Conservation (phyloP, 2,329 filamentous ascomycete species). For the Cordyceps pruinosa region DNA sequence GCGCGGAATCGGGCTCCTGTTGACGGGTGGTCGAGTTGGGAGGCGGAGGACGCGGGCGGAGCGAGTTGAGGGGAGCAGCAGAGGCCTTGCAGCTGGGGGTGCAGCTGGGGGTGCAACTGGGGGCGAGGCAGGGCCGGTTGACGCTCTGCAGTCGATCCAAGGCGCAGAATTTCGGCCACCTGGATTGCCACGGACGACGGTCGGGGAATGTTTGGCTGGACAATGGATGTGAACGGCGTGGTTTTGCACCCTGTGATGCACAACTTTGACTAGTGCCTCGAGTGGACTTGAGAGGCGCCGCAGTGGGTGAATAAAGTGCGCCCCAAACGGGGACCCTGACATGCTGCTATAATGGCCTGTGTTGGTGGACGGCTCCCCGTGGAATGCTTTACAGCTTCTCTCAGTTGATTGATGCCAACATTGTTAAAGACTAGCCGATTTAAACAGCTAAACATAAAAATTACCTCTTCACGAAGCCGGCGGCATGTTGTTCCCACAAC, state of each 20-base stretch:
- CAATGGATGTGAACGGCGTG: slow-evolving; percentile 8
- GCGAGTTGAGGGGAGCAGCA: neutral
- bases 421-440: no score
- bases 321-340: neutral
- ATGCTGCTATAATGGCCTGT: neutral
- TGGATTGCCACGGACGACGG: neutral
- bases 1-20: neutral
- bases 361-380: neutral
- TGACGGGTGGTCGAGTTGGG: slow-evolving; percentile 1
- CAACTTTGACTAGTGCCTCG: slow-evolving; percentile 10
- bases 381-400: no score
- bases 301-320: neutral
- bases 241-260: slow-evolving; percentile 11
- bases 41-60: slow-evolving; percentile 8
- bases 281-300: slow-evolving; percentile 3
- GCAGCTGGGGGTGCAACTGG: no score
- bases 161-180: neutral
- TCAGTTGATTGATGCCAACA: no score
- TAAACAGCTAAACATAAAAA: no score
- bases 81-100: neutral
- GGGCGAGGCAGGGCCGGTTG: neutral
- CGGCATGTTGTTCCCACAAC: no score
- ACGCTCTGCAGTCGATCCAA: neutral
- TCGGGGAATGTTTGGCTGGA: neutral
- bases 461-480: no score